Evolutionary conservation across 768 basidiomycete genomes (phyloP).

Genomic region (Naganishia randhawae): DNA sequence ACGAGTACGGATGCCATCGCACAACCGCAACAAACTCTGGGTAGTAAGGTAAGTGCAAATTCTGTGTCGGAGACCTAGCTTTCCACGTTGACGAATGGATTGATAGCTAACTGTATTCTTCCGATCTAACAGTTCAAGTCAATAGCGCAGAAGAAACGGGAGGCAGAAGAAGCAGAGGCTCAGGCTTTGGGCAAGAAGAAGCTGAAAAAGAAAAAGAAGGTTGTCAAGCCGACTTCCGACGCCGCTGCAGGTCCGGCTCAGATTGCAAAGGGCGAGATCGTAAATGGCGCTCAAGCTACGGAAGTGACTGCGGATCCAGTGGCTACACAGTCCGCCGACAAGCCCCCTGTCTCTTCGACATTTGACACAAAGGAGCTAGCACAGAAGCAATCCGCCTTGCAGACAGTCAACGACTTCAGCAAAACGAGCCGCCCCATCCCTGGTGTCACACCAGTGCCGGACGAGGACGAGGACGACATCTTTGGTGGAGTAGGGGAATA

Average conservation of each 20-base stretch:
- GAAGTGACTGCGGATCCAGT: background rate
- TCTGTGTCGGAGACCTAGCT: background rate
- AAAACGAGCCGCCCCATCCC: constrained; percentile 6
- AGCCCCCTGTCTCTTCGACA: background rate
- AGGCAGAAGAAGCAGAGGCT: constrained; percentile 29
- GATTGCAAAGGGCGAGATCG: background rate
- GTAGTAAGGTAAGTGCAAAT: constrained; percentile 38
- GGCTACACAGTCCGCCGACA: background rate
- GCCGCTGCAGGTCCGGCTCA: background rate
- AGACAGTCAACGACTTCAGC: background rate
- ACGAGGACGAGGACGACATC: constrained; percentile 68
- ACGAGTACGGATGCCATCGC: constrained; percentile 49
- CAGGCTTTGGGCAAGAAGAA: constrained; percentile 39
- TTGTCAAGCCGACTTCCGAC: constrained; percentile 15
- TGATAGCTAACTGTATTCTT: background rate
- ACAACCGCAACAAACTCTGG: constrained; percentile 32
- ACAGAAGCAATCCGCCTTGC: background rate
- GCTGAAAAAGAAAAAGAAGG: constrained; percentile 41
- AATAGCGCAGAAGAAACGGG: constrained; percentile 41
- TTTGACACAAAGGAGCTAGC: background rate
- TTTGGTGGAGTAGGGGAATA: constrained; percentile 84
- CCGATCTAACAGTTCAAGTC: constrained; percentile 41
- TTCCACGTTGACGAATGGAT: background rate
- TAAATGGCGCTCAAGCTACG: background rate
- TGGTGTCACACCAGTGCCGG: constrained; percentile 49